phyloP scores from a whole-genome alignment of 106 monocot genomes.

The Dendrobium officinale region DNA sequence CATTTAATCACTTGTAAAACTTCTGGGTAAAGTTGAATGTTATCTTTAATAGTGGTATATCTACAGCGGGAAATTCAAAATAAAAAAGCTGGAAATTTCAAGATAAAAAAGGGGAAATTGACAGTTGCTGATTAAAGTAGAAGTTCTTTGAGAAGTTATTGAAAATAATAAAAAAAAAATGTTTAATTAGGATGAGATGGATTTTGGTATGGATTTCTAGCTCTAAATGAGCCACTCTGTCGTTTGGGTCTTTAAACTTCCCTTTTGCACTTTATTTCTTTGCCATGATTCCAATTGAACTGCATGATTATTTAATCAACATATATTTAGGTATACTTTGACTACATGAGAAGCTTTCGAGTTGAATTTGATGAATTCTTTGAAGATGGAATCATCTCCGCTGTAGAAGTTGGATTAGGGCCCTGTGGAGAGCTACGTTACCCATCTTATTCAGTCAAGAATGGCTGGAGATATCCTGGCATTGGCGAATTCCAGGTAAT shows the following conservation, averaged over 20 bases:
- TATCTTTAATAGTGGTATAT: background rate
- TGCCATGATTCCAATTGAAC: background rate
- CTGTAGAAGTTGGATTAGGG: conserved; percentile 89
- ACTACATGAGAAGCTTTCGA: conserved; percentile 95
- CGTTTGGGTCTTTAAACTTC: background rate
- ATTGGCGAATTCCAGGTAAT: conserved; percentile 96
- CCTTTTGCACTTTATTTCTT: background rate
- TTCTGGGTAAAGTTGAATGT: background rate
- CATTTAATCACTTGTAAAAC: background rate
- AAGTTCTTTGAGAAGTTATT: background rate
- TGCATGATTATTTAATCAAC: conserved; percentile 1
- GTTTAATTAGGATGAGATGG: background rate
- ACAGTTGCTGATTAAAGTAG: background rate
- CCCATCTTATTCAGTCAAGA: conserved; percentile 78
- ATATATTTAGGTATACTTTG: conserved; percentile 78
- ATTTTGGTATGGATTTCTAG: background rate
- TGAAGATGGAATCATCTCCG: conserved; percentile 76
- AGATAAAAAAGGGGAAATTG: background rate
- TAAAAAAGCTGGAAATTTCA: too few relatives aligned
- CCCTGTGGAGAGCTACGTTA: conserved; percentile 94
- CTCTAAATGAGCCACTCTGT: background rate
- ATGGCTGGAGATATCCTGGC: conserved; percentile 97
- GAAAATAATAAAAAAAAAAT: too few relatives aligned
- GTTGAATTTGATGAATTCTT: conserved; percentile 83
- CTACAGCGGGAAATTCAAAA: background rate